Conservation (phyloP, 345 rosid genomes). For the Eucalyptus sp. region DNA sequence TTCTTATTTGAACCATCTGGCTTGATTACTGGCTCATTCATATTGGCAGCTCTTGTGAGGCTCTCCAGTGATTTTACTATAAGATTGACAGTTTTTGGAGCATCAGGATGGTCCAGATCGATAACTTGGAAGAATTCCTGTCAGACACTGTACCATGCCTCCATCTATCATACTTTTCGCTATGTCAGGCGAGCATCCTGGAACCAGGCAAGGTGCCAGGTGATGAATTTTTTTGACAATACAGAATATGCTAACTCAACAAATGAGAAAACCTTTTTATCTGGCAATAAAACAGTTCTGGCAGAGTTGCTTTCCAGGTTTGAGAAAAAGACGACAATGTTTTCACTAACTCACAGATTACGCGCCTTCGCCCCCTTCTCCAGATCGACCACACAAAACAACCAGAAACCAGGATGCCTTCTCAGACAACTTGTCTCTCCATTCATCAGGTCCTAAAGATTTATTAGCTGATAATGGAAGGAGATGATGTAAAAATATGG, state of each 20-base stretch:
- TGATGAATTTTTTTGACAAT: conserved; percentile 77
- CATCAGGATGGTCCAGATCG: conserved; percentile 95
- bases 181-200: conserved; percentile 84
- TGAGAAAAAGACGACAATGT: conserved; percentile 60
- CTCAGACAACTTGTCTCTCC: conserved; percentile 86
- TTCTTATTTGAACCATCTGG: conserved; percentile 53
- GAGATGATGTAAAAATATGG: conserved; percentile 66
- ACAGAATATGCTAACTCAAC: conserved; percentile 67
- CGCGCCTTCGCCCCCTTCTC: conserved; percentile 85
- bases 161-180: conserved; percentile 97
- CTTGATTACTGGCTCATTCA: conserved; percentile 63
- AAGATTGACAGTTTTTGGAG: conserved; percentile 81
- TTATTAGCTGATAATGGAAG: conserved; percentile 66
- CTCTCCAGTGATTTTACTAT: conserved; percentile 80
- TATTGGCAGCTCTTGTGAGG: conserved; percentile 89
- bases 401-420: conserved; percentile 90
- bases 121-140: conserved; percentile 73
- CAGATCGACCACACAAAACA: conserved; percentile 78
- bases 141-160: conserved; percentile 68
- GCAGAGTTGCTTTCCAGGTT: conserved; percentile 54
- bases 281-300: conserved; percentile 49
- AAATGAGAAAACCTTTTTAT: conserved; percentile 65
- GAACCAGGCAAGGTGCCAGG: conserved; percentile 73
- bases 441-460: conserved; percentile 73
- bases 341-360: conserved; percentile 75